A percentile compares a stretch with the other conserved stretches of the same genome.
phyloP scores from a whole-genome alignment of 208 protist species.

The Acanthamoeba rhysodes region DNA sequence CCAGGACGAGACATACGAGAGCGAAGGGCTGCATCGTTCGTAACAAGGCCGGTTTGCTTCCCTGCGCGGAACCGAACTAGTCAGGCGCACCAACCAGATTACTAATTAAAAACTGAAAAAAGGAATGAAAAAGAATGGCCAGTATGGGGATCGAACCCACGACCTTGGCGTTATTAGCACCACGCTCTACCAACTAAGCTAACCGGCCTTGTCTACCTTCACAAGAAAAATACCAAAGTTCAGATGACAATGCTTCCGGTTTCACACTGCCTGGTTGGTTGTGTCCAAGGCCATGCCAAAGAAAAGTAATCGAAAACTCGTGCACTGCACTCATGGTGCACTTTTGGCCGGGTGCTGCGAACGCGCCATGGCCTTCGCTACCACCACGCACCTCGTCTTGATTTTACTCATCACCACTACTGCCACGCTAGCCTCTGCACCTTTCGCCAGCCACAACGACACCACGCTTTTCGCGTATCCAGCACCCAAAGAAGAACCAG shows the following conservation, averaged over 20 bases:
- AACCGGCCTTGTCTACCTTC: too few species aligned
- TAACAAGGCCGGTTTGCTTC: background rate
- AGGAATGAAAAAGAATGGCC: background rate
- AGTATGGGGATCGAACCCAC: slow-evolving; percentile 77
- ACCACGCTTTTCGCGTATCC: background rate
- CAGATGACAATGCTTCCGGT: too few species aligned
- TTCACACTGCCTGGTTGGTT: too few species aligned
- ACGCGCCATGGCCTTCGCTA: too few species aligned
- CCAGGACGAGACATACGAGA: background rate
- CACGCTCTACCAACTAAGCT: slow-evolving; percentile 78
- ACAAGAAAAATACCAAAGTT: too few species aligned
- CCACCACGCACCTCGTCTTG: background rate
- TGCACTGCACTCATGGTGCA: background rate
- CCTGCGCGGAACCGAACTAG: too few species aligned
- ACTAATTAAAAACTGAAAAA: too few species aligned
- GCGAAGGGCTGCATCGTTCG: too few species aligned
- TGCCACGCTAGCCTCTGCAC: background rate
- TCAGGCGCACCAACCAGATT: background rate
- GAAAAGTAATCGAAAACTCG: background rate
- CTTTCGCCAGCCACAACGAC: background rate
- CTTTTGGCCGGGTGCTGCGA: too few species aligned
- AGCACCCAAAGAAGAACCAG: background rate
- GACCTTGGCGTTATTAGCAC: slow-evolving; percentile 78
- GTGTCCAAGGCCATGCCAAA: background rate
- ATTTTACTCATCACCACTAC: background rate